These are phyloP conservation scores for Fusarium equiseti DNA, from an alignment of 2,329 filamentous ascomycete species.

Conservation along the genomic window DNA sequence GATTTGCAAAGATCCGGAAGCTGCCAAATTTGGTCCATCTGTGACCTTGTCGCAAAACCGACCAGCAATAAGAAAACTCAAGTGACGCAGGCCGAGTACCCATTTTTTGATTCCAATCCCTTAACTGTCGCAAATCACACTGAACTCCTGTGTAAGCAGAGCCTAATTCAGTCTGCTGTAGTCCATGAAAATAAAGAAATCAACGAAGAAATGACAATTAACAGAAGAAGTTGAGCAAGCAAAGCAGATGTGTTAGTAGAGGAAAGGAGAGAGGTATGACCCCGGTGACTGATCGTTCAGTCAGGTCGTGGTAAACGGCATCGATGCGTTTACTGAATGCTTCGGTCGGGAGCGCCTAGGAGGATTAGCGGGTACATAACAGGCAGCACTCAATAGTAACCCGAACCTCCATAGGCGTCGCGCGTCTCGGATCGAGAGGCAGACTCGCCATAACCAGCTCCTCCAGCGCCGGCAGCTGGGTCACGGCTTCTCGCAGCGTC, in stretches of 20 bases:
- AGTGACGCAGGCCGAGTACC: slow-evolving; percentile 53
- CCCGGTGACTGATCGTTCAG: slow-evolving; percentile 35
- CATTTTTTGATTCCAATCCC: slow-evolving; percentile 53
- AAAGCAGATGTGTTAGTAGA: slow-evolving; percentile 46
- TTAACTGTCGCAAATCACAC: slow-evolving; percentile 54
- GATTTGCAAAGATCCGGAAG: slow-evolving; percentile 57
- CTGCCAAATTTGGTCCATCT: slow-evolving; percentile 55
- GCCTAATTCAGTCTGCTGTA: slow-evolving; percentile 48
- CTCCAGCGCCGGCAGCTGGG: slow-evolving; percentile 51
- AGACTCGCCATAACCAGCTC: slow-evolving; percentile 57
- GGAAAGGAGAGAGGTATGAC: slow-evolving; percentile 46
- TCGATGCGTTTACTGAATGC: slow-evolving; percentile 41
- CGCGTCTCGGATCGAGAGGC: slow-evolving; percentile 59
- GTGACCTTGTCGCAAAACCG: slow-evolving; percentile 55
- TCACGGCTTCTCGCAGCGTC: slow-evolving; percentile 57
- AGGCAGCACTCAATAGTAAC: slow-evolving; percentile 37
- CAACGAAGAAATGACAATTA: slow-evolving; percentile 41
- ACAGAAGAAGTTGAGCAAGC: slow-evolving; percentile 47
- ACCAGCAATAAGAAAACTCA: slow-evolving; percentile 54
- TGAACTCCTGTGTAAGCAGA: slow-evolving; percentile 54
- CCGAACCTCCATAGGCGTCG: slow-evolving; percentile 60
- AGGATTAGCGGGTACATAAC: slow-evolving; percentile 47
- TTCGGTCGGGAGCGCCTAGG: slow-evolving; percentile 50
- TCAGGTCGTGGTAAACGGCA: slow-evolving; percentile 25
- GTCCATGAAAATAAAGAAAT: slow-evolving; percentile 49